phyloP scores from a whole-genome alignment of 371 early-diverging fungal species.

The Mortierella sp. region DNA sequence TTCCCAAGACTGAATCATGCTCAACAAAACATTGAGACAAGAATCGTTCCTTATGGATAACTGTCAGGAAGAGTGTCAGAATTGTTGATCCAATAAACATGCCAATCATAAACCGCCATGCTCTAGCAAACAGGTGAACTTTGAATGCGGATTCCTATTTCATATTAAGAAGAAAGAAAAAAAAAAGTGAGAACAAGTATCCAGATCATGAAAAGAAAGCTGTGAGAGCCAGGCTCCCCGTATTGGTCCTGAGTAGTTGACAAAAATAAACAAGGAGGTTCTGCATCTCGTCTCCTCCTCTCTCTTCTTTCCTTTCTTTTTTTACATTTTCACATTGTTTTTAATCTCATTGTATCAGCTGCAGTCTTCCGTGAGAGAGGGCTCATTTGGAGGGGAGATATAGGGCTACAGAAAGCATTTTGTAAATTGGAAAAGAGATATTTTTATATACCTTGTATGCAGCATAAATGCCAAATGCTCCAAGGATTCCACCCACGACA shows the following conservation, averaged over 20 bases:
- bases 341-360: neutral
- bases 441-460: constrained; percentile 34
- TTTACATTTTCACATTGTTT: no score
- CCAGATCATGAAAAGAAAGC: neutral
- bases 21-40: constrained; percentile 24
- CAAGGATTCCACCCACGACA: constrained; percentile 30
- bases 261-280: constrained; percentile 6
- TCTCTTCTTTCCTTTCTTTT: neutral
- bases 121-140: constrained; percentile 37
- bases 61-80: constrained; percentile 34
- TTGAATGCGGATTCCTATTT: constrained; percentile 36
- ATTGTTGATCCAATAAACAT: constrained; percentile 38
- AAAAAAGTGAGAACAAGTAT: neutral
- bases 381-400: neutral
- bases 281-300: neutral
- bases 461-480: constrained; percentile 37
- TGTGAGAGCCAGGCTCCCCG: no score
- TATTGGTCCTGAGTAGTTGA: neutral
- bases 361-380: no score
- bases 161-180: no score
- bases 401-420: neutral
- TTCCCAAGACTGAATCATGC: constrained; percentile 18
- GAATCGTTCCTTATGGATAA: constrained; percentile 36
- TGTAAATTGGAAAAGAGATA: neutral
- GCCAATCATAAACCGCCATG: constrained; percentile 47